These are phyloP conservation scores for Moricandia moricandioides DNA, from an alignment of 345 rosid species.

Conservation along the genomic window DNA sequence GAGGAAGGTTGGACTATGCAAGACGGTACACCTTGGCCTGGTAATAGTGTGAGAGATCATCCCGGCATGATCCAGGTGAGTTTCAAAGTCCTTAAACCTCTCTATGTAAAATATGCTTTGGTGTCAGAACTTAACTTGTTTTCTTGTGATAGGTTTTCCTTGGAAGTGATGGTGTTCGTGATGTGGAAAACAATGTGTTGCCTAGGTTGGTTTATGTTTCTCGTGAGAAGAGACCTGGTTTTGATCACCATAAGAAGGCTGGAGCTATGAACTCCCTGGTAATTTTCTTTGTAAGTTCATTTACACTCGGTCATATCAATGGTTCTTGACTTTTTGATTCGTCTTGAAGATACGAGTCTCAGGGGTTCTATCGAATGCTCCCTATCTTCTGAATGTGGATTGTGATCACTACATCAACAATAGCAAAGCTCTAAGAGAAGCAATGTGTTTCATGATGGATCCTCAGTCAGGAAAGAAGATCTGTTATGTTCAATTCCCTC, in stretches of 20 bases:
- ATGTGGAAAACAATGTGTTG: slow-evolving; percentile 73
- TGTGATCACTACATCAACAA: slow-evolving; percentile 99
- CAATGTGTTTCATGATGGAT: slow-evolving; percentile 99
- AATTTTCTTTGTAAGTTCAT: slow-evolving; percentile 14
- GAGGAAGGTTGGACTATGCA: slow-evolving; percentile 99
- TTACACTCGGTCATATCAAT: background rate
- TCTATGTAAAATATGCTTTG: background rate
- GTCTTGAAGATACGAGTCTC: slow-evolving; percentile 82
- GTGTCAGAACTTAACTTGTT: no score
- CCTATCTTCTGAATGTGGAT: slow-evolving; percentile 87
- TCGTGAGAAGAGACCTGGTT: slow-evolving; percentile 99
- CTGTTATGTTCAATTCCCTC: slow-evolving; percentile 99
- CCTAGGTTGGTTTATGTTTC: slow-evolving; percentile 96
- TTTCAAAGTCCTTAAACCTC: slow-evolving; percentile 3
- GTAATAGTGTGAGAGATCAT: slow-evolving; percentile 88
- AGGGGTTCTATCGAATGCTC: slow-evolving; percentile 95
- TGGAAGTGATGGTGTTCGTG: slow-evolving; percentile 77
- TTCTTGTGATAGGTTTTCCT: slow-evolving; percentile 71
- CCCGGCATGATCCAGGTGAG: slow-evolving; percentile 99
- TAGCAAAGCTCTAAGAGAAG: slow-evolving; percentile 92
- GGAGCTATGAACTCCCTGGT: slow-evolving; percentile 99
- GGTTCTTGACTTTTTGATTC: slow-evolving; percentile 12
- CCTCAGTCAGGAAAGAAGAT: slow-evolving; percentile 88
- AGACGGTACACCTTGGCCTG: slow-evolving; percentile 99
- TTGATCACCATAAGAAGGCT: slow-evolving; percentile 98